Base-by-base conservation (phyloP, 768 basidiomycete species). In the Leccinum rimulosum region DNA sequence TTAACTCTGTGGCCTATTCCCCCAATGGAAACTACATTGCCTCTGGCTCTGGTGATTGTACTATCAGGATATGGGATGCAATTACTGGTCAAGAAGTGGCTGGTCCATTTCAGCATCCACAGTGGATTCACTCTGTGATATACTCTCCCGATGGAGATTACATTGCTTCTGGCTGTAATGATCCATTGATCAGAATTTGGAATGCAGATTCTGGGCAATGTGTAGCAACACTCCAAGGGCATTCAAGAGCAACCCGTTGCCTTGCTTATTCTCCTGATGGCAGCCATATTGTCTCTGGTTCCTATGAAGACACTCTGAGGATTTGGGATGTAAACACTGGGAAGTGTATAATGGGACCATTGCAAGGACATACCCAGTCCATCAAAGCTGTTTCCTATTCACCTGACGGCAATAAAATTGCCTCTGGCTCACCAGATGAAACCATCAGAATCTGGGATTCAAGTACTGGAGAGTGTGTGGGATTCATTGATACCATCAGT, bases 381-480 rank as follows among this genome's bases (percentile, higher is more conserved):
- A 9, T 66, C 8, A 7, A 36, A 11, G 52, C 54, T 61, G 55
- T 66, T 56, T 59, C 63, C 56, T 61, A 53, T 71, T 55, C 75
- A 35, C 71, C 74, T 30, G 62, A 70, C 10, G 52, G 64, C 1
- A 54, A 33, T 6, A 36, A 64, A 14, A 8, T 69, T 59, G 59
- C n/a, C 10, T 69, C 70, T 55, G 63, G 60, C 9, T 55, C 65
- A 49, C 2, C 14, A 1, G 68, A 70, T 6, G 0, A 4, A 0
- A 67, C 65, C 4, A 59, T 72, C 10, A 61, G 50, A 8, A 15
- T 72, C 2, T 74, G 68, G 71, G 43, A 67, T 27, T 15, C 58
- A 31, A 11, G 30, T 4, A 55, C 62, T 59, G 54, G 65, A 47
- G 31, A 55, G 11, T 45, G 33, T 33, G 33, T 33, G 33, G 33